Base-by-base conservation (phyloP, 148 eudicot species). In the Arbutus unedo region DNA sequence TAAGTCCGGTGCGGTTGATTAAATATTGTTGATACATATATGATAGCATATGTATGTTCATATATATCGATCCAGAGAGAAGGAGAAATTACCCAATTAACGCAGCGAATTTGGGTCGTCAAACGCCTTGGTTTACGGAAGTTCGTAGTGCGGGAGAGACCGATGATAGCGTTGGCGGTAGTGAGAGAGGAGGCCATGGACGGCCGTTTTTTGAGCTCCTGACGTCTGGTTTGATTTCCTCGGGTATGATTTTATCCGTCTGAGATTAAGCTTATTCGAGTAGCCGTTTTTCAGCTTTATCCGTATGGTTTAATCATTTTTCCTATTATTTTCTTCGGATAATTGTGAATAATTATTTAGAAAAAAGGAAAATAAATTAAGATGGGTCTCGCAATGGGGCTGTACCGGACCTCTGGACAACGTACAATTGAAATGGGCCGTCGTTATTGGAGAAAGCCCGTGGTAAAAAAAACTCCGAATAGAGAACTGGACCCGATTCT, bases 61-160 rank as follows among this genome's bases (percentile, higher is more conserved):
- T 0, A 16, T 16, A 57, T 13, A 41, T 9, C n/a, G 62, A 83
- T 23, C 10, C 44, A n/a, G 53, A 25, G 56, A 51, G 49, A 25
- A 54, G 8, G 57, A 77, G 19, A 50, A 14, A 64, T 6, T 87
- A 95, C 98, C 98, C 98, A 95, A 85, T 88, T 89, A 82, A 91
- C 84, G 84, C 98, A 92, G 55, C 92, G 90, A 82, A 93, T 88
- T 87, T 55, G 88, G 64, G 93, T 85, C 3, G 44, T 84, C 4
- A 74, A 82, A 74, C 55, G 78, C 74, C 66, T 81, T 75, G 82
- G 85, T 25, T 76, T 85, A 19, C 70, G 38, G 21, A 53, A 50
- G 6, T 41, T 79, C 3, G 83, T 2, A 0, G 49, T 78, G 6
- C 84, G 82, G 48, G 1, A 72, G 56, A 82, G 67, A 60, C 81